A percentile compares a stretch with the other conserved stretches of the same genome.
Conservation (phyloP, 2,329 filamentous ascomycete species). For the Aspergillus sp. region DNA sequence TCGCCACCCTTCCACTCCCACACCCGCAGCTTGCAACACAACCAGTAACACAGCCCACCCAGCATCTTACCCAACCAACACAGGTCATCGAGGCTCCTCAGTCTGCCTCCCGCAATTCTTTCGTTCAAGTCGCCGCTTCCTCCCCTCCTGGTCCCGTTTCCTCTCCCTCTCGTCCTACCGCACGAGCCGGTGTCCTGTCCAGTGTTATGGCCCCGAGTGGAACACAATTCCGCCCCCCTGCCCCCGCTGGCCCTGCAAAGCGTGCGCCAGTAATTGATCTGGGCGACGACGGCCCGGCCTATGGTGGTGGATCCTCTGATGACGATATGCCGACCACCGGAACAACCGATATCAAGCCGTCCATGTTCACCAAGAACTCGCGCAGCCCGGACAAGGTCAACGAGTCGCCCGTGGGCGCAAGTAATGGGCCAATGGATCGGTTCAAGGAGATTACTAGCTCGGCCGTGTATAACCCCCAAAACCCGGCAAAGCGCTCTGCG, state of each 20-base stretch:
- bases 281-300: conserved; percentile 53
- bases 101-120: conserved; percentile 28
- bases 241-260: conserved; percentile 35
- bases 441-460: conserved; percentile 43
- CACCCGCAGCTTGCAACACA: conserved; percentile 21
- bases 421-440: conserved; percentile 20
- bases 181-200: conserved; percentile 45
- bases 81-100: conserved; percentile 50
- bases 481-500: conserved; percentile 33
- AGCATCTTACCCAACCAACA: conserved; percentile 56
- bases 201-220: conserved; percentile 70
- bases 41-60: conserved; percentile 42
- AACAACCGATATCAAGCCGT: conserved; percentile 56
- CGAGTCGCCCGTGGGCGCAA: conserved; percentile 35
- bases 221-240: conserved; percentile 60
- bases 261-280: conserved; percentile 41
- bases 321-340: conserved; percentile 45
- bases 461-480: conserved; percentile 37
- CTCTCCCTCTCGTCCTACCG: conserved; percentile 32
- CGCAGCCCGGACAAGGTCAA: conserved; percentile 35
- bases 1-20: conserved; percentile 36
- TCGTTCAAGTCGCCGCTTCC: conserved; percentile 82
- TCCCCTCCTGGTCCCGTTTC: conserved; percentile 63
- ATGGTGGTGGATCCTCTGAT: conserved; percentile 61
- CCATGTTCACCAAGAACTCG: conserved; percentile 48